A percentile compares a stretch with the other conserved stretches of the same genome.
Evolutionary conservation across 2,329 filamentous ascomycete species (phyloP).

Genomic region (Hypocreales sp.): DNA sequence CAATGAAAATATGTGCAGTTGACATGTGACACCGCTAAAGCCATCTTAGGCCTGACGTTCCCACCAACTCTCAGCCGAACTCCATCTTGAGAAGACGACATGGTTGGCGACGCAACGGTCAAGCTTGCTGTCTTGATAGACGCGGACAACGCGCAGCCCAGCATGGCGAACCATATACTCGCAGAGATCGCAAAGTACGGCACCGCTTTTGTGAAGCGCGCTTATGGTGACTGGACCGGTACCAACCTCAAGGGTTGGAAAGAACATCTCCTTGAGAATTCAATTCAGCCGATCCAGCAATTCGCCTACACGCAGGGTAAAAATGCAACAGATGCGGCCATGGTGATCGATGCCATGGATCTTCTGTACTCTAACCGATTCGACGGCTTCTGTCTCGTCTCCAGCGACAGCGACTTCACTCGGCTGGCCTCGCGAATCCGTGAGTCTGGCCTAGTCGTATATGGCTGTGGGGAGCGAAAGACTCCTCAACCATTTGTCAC

Average conservation of each 20-base stretch:
- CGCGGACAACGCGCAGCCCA: conserved; percentile 14
- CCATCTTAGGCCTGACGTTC: too few species aligned
- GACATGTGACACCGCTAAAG: too few species aligned
- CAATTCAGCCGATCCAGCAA: conserved; percentile 20
- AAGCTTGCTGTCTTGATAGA: conserved; percentile 19
- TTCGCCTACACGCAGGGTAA: conserved; percentile 20
- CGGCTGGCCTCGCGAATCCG: conserved; percentile 17
- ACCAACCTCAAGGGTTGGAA: conserved; percentile 14
- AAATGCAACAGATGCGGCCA: conserved; percentile 17
- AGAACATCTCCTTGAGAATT: conserved; percentile 12
- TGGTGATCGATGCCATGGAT: conserved; percentile 23
- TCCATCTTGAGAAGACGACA: too few species aligned
- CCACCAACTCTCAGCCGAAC: too few species aligned
- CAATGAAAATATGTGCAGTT: too few species aligned
- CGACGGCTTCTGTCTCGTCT: conserved; percentile 17
- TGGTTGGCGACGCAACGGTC: too few species aligned
- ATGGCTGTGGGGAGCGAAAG: conserved; percentile 17
- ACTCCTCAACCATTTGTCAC: conserved; percentile 16
- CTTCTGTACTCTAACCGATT: conserved; percentile 16
- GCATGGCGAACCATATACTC: conserved; percentile 8
- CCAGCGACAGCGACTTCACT: conserved; percentile 20
- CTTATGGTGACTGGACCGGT: conserved; percentile 19
- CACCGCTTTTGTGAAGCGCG: conserved; percentile 13
- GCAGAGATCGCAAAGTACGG: conserved; percentile 18
- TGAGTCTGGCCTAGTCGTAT: conserved; percentile 14